Evolutionary conservation across 768 basidiomycete species (phyloP).

Genomic region (Pleurotus tuber-regium): DNA sequence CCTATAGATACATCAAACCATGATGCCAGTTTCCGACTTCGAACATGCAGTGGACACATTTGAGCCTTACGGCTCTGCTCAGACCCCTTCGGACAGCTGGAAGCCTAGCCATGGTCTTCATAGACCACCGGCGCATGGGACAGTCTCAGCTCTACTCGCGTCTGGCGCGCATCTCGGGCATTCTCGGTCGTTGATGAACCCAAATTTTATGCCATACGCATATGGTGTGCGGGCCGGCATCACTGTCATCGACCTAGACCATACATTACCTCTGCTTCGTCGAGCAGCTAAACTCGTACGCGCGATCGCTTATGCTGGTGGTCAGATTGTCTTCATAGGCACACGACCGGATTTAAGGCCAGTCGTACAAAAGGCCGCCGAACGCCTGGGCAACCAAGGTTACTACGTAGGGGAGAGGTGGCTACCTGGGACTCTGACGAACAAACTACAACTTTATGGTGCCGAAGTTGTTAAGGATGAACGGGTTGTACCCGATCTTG

Average conservation of each 20-base stretch:
- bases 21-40: slow-evolving; percentile 16
- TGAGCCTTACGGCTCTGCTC: slow-evolving; percentile 74
- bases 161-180: slow-evolving; percentile 95
- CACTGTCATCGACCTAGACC: slow-evolving; percentile 93
- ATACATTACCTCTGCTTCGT: slow-evolving; percentile 87
- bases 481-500: slow-evolving; percentile 79
- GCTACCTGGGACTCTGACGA: slow-evolving; percentile 95
- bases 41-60: slow-evolving; percentile 59
- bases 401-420: slow-evolving; percentile 87
- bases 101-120: slow-evolving; percentile 71
- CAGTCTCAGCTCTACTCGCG: slow-evolving; percentile 88
- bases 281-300: slow-evolving; percentile 88
- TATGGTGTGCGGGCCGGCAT: slow-evolving; percentile 90
- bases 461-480: slow-evolving; percentile 47
- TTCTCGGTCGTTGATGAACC: slow-evolving; percentile 77
- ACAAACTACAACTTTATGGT: slow-evolving; percentile 75
- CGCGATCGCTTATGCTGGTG: slow-evolving; percentile 76
- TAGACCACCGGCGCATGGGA: slow-evolving; percentile 56
- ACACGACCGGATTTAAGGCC: slow-evolving; percentile 77
- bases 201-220: slow-evolving; percentile 88
- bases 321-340: slow-evolving; percentile 88
- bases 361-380: slow-evolving; percentile 74
- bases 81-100: slow-evolving; percentile 63
- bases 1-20: slow-evolving; percentile 13
- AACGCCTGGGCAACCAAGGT: slow-evolving; percentile 73